Conservation (phyloP, 768 basidiomycete genomes). For the Candolleomyces aberdarensis region DNA sequence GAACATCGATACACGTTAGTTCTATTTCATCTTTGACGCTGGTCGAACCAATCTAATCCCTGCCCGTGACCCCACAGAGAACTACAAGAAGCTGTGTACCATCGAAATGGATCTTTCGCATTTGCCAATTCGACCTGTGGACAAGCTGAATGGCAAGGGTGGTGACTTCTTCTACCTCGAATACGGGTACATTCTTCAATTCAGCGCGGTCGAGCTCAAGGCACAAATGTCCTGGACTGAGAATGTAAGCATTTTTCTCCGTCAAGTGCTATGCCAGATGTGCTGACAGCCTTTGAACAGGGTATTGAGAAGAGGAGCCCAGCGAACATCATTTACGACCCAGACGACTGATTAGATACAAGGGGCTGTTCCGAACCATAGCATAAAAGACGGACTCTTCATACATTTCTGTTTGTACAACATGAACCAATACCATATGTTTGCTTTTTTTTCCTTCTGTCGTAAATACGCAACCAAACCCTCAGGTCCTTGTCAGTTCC, state of each 20-base stretch:
- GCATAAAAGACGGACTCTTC: background rate
- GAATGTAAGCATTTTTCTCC: background rate
- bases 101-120: slow-evolving; percentile 17
- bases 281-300: background rate
- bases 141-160: background rate
- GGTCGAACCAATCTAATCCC: slow-evolving; percentile 1
- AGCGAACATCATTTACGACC: slow-evolving; percentile 7
- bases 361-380: background rate
- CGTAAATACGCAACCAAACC: background rate
- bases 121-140: slow-evolving; percentile 3
- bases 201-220: slow-evolving; percentile 6
- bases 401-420: background rate
- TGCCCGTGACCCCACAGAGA: background rate
- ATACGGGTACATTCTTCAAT: slow-evolving; percentile 6
- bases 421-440: no score
- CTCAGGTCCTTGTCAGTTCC: background rate
- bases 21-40: no score
- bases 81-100: slow-evolving; percentile 13
- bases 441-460: background rate
- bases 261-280: background rate
- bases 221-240: slow-evolving; percentile 6
- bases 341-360: background rate
- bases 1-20: no score
- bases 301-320: slow-evolving; percentile 9
- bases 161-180: slow-evolving; percentile 5